Evolutionary conservation across 768 basidiomycete species (phyloP).

Genomic region (Termitomyces sp.): DNA sequence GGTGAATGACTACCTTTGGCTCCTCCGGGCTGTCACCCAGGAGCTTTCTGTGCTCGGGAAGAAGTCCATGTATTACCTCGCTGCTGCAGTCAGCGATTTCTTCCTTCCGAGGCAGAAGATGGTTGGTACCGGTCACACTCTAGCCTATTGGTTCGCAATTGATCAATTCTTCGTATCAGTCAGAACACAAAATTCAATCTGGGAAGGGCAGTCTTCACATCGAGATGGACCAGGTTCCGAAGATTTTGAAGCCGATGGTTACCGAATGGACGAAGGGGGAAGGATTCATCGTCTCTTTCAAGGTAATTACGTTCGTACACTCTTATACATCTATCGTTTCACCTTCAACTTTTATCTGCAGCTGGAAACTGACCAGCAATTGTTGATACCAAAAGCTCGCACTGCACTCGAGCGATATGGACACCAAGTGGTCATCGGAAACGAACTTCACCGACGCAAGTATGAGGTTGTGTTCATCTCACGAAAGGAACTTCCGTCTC

Average conservation of each 20-base stretch:
- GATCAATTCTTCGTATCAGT: constrained; percentile 40
- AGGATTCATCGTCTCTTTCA: constrained; percentile 95
- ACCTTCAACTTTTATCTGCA: constrained; percentile 24
- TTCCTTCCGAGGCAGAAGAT: constrained; percentile 90
- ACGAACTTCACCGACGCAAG: constrained; percentile 90
- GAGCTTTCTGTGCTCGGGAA: constrained; percentile 69
- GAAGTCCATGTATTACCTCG: constrained; percentile 90
- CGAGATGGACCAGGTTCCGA: constrained; percentile 99
- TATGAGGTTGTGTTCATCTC: constrained; percentile 91
- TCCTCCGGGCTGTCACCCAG: constrained; percentile 78
- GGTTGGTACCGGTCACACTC: constrained; percentile 44
- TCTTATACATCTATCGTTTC: neutral
- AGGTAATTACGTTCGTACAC: constrained; percentile 47
- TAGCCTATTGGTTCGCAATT: neutral
- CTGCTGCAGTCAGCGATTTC: constrained; percentile 97
- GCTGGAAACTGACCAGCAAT: constrained; percentile 86
- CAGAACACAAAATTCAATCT: constrained; percentile 98
- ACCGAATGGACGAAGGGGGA: constrained; percentile 84
- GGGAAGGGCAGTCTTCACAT: constrained; percentile 90
- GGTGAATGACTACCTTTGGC: constrained; percentile 94
- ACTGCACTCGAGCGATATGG: constrained; percentile 90
- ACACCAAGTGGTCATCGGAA: constrained; percentile 96
- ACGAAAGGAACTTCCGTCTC: constrained; percentile 27
- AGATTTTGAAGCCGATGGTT: constrained; percentile 89
- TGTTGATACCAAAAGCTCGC: constrained; percentile 89